Conservation (phyloP, 805 yeast species). For the Nakazawaea molendinolei region DNA sequence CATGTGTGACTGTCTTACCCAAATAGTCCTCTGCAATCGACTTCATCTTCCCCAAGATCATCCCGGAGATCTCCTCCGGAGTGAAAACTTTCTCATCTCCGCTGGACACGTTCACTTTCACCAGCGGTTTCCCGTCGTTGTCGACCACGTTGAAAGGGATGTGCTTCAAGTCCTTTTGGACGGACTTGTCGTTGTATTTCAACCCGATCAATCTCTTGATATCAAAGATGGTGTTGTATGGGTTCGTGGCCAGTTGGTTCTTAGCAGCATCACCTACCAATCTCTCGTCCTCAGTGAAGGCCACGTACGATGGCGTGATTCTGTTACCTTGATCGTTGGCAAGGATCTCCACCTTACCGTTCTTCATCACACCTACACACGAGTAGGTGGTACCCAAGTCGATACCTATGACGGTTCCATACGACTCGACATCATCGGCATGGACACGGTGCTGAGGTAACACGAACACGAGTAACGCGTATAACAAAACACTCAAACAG, state of each 20-base stretch:
- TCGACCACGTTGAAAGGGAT: slow-evolving; percentile 80
- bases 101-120: slow-evolving; percentile 84
- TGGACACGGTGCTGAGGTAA: slow-evolving; percentile 9
- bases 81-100: slow-evolving; percentile 73
- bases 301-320: slow-evolving; percentile 95
- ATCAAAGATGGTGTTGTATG: slow-evolving; percentile 87
- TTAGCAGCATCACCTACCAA: slow-evolving; percentile 97
- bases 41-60: slow-evolving; percentile 89
- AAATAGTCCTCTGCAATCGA: slow-evolving; percentile 86
- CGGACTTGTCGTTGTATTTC: slow-evolving; percentile 74
- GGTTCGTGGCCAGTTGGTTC: slow-evolving; percentile 98
- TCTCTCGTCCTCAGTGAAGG: slow-evolving; percentile 93
- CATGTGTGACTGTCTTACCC: slow-evolving; percentile 79
- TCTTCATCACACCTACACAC: slow-evolving; percentile 85
- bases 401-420: slow-evolving; percentile 77
- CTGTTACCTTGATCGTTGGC: slow-evolving; percentile 99
- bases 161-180: slow-evolving; percentile 74
- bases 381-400: slow-evolving; percentile 98
- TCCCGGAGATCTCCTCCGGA: slow-evolving; percentile 92
- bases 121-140: slow-evolving; percentile 79
- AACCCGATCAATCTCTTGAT: slow-evolving; percentile 93
- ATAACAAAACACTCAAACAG: slow-evolving; percentile 13
- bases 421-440: slow-evolving; percentile 32
- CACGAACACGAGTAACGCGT: slow-evolving; percentile 15
- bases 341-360: slow-evolving; percentile 88